These are phyloP conservation scores for grape (Vitis vinifera) DNA, from an alignment of 164 flowering plant species.

Conservation along the genomic window ASM3070453v1 NC_081816.1:1880001-1880500, in stretches of 20 bases:
- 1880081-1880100: not conserved
- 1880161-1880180: not conserved
- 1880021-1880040: too few relatives aligned
- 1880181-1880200: not conserved
- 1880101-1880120: not conserved
- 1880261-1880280: too few relatives aligned
- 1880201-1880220: too few relatives aligned
- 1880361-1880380: conserved; percentile 3
- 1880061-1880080: not conserved
- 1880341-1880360: not conserved
- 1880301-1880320: not conserved
- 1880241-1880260: too few relatives aligned
- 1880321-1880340: not conserved
- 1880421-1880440: conserved; percentile 66
- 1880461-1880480: conserved; percentile 67
- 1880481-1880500: conserved; percentile 48
- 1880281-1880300: too few relatives aligned
- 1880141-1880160: not conserved
- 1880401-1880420: conserved; percentile 9
- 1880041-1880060: too few relatives aligned
- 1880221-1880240: too few relatives aligned
- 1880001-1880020: too few relatives aligned
- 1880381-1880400: conserved; percentile 7
- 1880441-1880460: conserved; percentile 75
- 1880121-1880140: not conserved